Conservation (phyloP, 495 filamentous ascomycete genomes). For the Pyrenula aspistea region DNA sequence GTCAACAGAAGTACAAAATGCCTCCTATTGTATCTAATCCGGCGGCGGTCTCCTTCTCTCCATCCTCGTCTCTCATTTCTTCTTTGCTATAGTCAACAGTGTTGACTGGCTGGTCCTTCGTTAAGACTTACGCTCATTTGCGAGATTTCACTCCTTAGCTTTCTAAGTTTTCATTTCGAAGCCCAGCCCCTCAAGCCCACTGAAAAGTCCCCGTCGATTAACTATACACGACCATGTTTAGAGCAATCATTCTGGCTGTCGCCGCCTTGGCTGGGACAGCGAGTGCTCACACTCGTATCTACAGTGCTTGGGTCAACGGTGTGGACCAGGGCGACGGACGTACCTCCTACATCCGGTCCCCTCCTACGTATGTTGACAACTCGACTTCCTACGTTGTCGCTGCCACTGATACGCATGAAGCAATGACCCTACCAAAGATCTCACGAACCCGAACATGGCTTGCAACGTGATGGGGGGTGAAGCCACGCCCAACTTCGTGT, state of each 20-base stretch:
- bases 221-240: neutral
- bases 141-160: neutral
- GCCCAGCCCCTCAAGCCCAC: no score
- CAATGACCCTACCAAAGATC: constrained; percentile 40
- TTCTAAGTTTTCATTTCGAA: no score
- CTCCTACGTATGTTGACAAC: constrained; percentile 12
- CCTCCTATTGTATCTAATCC: neutral
- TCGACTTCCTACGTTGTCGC: neutral
- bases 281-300: constrained; percentile 32
- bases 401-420: neutral
- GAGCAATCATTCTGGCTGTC: constrained; percentile 13
- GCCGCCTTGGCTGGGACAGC: constrained; percentile 23
- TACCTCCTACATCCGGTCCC: constrained; percentile 28
- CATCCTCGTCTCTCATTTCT: neutral
- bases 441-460: constrained; percentile 25
- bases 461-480: constrained; percentile 32
- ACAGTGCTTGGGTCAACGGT: constrained; percentile 30
- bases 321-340: constrained; percentile 29
- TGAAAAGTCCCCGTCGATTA: no score
- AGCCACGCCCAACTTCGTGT: constrained; percentile 21
- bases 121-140: neutral
- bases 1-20: neutral
- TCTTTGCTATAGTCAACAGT: neutral
- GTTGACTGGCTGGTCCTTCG: neutral
- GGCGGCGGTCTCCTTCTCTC: neutral